Base-by-base conservation (phyloP, 768 basidiomycete species). In the Solioccasus polychromus region DNA sequence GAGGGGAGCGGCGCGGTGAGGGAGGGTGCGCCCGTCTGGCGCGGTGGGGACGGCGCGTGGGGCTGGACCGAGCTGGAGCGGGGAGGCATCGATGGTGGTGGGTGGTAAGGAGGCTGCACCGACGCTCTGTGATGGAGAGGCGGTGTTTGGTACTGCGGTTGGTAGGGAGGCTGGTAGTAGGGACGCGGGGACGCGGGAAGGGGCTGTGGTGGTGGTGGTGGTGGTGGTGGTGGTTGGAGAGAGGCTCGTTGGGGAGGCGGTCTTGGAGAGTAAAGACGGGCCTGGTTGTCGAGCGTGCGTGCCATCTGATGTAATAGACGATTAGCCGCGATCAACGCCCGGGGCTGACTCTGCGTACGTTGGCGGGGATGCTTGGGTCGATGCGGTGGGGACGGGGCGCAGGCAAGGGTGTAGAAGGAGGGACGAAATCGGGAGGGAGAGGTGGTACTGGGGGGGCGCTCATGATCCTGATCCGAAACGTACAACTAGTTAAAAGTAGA, bases 1-100 rank as follows among this genome's bases (percentile, higher is more conserved):
- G 78, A 74, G 1, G 91, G 88, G 0, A 90, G 69, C 4, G 85
- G 76, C 0, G 80, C 80, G 0, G 85, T 86, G 8, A 91, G 73
- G 1, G 77, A 72, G 3, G 81, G 76, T 2, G 56, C 53, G 9
- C 55, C 55, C 7, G 47, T 48, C 20, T 58, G 54, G 18, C 56
- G 47, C 4, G 66, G 50, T 2, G 61, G 60, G 14, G 67, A 57
- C n/a, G 58, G n/a, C 0, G 47, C 11, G 59, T 5, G 51, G 58
- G 38, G 61, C 41, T 43, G 56, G 19, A 44, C 52, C 12, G 52
- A 48, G 48, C 35, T 48, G 47, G 35, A 5, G 34, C 45, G 56
- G n/a, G n/a, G n/a, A n/a, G n/a, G n/a, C n/a, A n/a, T n/a, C n/a
- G n/a, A n/a, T n/a, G n/a, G n/a, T n/a, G n/a, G n/a, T 40, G 44